phyloP scores from a whole-genome alignment of 2,329 filamentous ascomycete species.

The Herpotrichia juniperi region DNA sequence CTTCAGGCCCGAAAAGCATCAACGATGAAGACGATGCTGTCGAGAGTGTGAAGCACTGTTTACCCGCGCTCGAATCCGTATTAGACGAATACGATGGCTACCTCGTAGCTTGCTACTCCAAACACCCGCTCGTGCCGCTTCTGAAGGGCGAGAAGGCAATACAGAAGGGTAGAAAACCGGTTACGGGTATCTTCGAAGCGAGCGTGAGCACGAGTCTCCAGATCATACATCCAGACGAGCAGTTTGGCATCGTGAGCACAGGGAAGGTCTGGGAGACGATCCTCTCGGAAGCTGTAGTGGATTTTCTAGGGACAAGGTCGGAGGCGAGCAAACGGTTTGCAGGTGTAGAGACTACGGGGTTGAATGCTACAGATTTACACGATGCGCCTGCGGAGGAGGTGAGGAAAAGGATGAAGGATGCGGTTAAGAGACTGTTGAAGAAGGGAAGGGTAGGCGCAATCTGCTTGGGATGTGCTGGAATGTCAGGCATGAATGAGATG shows the following conservation, averaged over 20 bases:
- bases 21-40: constrained; percentile 74
- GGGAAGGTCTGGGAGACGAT: constrained; percentile 83
- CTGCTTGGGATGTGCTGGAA: constrained; percentile 87
- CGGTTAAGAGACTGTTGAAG: constrained; percentile 69
- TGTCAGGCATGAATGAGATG: constrained; percentile 82
- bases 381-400: constrained; percentile 69
- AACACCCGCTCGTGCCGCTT: constrained; percentile 74
- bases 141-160: constrained; percentile 57
- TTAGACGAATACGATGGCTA: constrained; percentile 71
- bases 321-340: constrained; percentile 64
- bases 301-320: constrained; percentile 63
- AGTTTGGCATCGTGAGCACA: constrained; percentile 89
- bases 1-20: constrained; percentile 74
- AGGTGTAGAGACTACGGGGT: constrained; percentile 80
- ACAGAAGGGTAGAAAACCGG: constrained; percentile 55
- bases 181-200: constrained; percentile 88
- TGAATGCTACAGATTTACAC: constrained; percentile 82
- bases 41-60: constrained; percentile 67
- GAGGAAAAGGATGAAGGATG: constrained; percentile 67
- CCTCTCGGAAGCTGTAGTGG: constrained; percentile 67
- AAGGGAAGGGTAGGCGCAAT: constrained; percentile 68
- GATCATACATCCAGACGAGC: constrained; percentile 54
- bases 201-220: constrained; percentile 71
- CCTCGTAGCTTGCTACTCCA: constrained; percentile 86
- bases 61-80: constrained; percentile 58